phyloP scores from a whole-genome alignment of 2,329 filamentous ascomycete species.

The Grosmannia clavigera region DNA sequence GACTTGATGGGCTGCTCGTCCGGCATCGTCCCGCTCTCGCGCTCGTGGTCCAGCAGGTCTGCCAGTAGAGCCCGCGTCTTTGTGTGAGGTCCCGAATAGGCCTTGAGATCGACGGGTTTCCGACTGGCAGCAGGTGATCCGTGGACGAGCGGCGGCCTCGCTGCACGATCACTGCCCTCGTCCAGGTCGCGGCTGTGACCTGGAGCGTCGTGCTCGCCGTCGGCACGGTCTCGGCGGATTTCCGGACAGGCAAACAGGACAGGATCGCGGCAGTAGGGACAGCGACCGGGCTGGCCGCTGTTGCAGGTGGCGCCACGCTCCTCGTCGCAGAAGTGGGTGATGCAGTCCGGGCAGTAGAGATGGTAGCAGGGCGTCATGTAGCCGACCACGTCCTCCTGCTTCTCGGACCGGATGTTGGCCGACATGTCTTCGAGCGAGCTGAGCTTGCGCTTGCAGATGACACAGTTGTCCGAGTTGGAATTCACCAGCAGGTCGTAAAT shows the following conservation, averaged over 20 bases:
- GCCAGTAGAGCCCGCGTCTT: conserved; percentile 76
- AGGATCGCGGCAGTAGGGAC: conserved; percentile 54
- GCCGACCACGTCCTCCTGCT: conserved; percentile 54
- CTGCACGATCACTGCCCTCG: neutral
- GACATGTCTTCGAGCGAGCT: conserved; percentile 29
- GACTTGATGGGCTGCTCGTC: conserved; percentile 72
- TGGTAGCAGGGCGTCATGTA: conserved; percentile 83
- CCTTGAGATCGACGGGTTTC: conserved; percentile 30
- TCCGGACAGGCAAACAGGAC: conserved; percentile 54
- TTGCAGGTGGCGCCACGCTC: conserved; percentile 28
- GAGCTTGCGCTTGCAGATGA: conserved; percentile 55
- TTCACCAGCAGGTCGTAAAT: conserved; percentile 77
- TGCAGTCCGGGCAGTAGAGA: conserved; percentile 66
- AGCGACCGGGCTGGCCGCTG: conserved; percentile 37
- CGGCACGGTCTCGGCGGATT: conserved; percentile 51
- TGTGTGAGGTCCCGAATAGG: conserved; percentile 77
- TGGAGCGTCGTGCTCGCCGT: conserved; percentile 42
- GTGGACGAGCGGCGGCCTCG: conserved; percentile 27
- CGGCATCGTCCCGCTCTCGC: conserved; percentile 47
- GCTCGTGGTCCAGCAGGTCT: conserved; percentile 55
- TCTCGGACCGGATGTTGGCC: conserved; percentile 36
- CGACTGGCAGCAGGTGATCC: conserved; percentile 14
- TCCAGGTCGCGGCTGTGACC: conserved; percentile 20
- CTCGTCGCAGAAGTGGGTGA: conserved; percentile 44
- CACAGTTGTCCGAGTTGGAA: conserved; percentile 63